Percentiles rank a stretch among this genome's conserved stretches.
Evolutionary conservation across 1,139 yeast genomes (phyloP).

Genomic region (Blastobotrys raffinosifermentans): DNA sequence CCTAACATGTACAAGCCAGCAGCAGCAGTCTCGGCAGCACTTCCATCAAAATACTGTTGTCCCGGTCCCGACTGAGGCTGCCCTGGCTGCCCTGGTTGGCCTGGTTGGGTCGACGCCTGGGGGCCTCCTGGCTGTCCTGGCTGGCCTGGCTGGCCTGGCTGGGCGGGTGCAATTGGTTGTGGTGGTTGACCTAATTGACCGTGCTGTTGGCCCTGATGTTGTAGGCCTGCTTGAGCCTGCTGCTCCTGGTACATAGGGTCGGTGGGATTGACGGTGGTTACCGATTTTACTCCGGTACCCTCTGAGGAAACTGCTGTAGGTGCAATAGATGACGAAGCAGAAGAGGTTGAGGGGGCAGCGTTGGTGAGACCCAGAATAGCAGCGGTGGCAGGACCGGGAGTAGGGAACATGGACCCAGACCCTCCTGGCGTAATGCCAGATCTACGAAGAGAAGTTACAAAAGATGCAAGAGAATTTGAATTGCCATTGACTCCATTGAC

Average conservation of each 20-base stretch:
- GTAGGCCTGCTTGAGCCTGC: slow-evolving; percentile 1
- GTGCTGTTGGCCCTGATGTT: neutral
- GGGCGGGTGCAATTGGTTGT: slow-evolving; percentile 7
- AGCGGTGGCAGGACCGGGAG: slow-evolving; percentile 36
- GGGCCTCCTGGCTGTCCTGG: slow-evolving; percentile 3
- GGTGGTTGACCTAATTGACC: slow-evolving; percentile 5
- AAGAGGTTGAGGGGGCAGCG: slow-evolving; percentile 8
- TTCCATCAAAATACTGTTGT: too few relatives aligned
- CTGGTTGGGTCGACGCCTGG: neutral
- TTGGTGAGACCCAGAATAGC: slow-evolving; percentile 29
- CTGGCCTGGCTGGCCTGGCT: slow-evolving; percentile 6
- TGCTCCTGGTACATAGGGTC: too few relatives aligned
- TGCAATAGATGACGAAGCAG: slow-evolving; percentile 11
- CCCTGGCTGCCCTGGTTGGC: too few relatives aligned
- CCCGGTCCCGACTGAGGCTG: too few relatives aligned
- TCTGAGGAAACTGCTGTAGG: slow-evolving; percentile 3
- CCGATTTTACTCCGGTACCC: neutral
- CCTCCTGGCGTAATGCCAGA: slow-evolving; percentile 37
- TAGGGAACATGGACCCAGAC: slow-evolving; percentile 31
- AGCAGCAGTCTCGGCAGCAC: too few relatives aligned
- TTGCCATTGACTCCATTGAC: too few relatives aligned
- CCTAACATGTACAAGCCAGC: neutral
- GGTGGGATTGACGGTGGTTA: slow-evolving; percentile 2
- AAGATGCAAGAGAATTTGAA: slow-evolving; percentile 15
- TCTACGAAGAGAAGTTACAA: slow-evolving; percentile 19